These are phyloP conservation scores for Fonsecaea nubica DNA, from an alignment of 2,329 filamentous ascomycete genomes.

Conservation along the genomic window DNA sequence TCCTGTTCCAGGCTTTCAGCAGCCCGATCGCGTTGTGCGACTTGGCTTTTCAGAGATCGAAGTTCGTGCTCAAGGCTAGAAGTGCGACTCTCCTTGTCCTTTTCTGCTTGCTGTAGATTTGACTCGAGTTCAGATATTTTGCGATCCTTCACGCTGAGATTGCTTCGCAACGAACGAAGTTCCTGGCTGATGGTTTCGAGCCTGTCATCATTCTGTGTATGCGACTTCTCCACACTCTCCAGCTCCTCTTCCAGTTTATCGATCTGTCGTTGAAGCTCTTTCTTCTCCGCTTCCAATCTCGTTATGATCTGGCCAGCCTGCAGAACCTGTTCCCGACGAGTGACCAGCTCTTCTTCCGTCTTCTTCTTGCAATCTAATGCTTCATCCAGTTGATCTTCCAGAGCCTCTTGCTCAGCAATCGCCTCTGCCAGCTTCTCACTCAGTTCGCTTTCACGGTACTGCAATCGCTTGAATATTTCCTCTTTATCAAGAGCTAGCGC, in stretches of 20 bases:
- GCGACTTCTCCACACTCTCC: slow-evolving; percentile 70
- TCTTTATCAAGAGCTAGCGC: slow-evolving; percentile 97
- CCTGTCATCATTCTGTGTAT: slow-evolving; percentile 75
- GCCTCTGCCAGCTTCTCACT: slow-evolving; percentile 91
- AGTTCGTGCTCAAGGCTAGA: slow-evolving; percentile 38
- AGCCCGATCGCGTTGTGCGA: slow-evolving; percentile 34
- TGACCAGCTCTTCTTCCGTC: slow-evolving; percentile 82
- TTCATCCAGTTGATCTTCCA: slow-evolving; percentile 92
- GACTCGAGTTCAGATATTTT: slow-evolving; percentile 87
- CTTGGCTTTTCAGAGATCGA: slow-evolving; percentile 36
- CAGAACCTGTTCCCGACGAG: slow-evolving; percentile 80
- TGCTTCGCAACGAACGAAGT: slow-evolving; percentile 89
- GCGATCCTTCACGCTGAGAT: slow-evolving; percentile 84
- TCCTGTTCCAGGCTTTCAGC: slow-evolving; percentile 37
- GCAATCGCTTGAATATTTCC: slow-evolving; percentile 97
- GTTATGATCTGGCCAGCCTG: slow-evolving; percentile 88
- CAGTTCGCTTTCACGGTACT: slow-evolving; percentile 87
- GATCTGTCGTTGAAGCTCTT: slow-evolving; percentile 71
- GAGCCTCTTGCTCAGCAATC: slow-evolving; percentile 88
- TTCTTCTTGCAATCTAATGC: slow-evolving; percentile 87
- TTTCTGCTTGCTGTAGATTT: slow-evolving; percentile 81
- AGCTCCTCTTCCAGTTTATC: slow-evolving; percentile 74
- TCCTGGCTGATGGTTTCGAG: slow-evolving; percentile 78
- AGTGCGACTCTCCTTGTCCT: slow-evolving; percentile 71
- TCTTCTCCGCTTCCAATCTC: slow-evolving; percentile 85